Evolutionary conservation across 495 filamentous ascomycete species (phyloP).

Genomic region (Hypoxylon intermedium): DNA sequence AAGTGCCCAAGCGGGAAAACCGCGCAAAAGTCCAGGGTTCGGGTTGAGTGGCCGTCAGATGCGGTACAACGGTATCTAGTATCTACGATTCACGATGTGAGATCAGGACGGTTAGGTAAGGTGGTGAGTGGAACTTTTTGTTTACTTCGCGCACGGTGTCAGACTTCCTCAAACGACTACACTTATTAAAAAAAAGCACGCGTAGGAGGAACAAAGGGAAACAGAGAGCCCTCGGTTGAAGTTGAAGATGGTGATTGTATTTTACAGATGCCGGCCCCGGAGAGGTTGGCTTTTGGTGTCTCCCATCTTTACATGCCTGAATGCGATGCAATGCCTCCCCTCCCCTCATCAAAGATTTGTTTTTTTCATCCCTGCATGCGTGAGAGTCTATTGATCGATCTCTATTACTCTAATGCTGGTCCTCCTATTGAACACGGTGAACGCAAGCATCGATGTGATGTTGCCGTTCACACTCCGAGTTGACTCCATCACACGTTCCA

Average conservation of each 20-base stretch:
- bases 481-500: slow-evolving; percentile 35
- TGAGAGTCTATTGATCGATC: slow-evolving; percentile 34
- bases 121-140: slow-evolving; percentile 15
- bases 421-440: slow-evolving; percentile 40
- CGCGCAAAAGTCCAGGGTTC: slow-evolving; percentile 28
- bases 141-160: neutral
- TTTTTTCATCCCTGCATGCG: slow-evolving; percentile 16
- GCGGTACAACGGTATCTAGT: neutral
- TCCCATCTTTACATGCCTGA: slow-evolving; percentile 36
- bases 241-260: slow-evolving; percentile 35
- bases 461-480: slow-evolving; percentile 23
- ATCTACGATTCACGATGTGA: slow-evolving; percentile 12
- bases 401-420: slow-evolving; percentile 47
- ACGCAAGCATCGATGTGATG: slow-evolving; percentile 27
- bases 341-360: slow-evolving; percentile 5
- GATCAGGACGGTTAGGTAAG: neutral
- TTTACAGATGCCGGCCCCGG: slow-evolving; percentile 31
- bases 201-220: slow-evolving; percentile 2
- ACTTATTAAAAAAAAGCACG: too few relatives aligned
- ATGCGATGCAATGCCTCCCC: slow-evolving; percentile 37
- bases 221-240: neutral
- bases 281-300: slow-evolving; percentile 21
- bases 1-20: slow-evolving; percentile 27
- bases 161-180: neutral
- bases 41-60: slow-evolving; percentile 13